Percentiles rank a stretch among this genome's conserved stretches.
phyloP scores from a whole-genome alignment of 345 rosid genomes.

The Linum tenue region DNA sequence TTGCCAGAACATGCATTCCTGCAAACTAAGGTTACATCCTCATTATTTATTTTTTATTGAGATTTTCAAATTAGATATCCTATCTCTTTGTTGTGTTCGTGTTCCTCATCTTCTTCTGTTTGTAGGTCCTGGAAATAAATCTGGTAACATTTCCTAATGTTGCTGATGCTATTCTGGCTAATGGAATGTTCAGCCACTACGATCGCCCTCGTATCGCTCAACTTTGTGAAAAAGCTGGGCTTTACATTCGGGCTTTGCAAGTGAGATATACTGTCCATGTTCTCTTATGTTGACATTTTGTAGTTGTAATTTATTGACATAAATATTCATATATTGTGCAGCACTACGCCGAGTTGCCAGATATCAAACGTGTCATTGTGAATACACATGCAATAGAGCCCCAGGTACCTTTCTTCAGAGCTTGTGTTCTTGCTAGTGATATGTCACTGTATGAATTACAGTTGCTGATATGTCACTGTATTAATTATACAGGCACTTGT shows the following conservation, averaged over 20 bases:
- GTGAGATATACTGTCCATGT: conserved; percentile 19
- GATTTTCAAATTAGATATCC: neutral
- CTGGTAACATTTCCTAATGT: conserved; percentile 96
- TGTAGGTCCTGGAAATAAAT: conserved; percentile 94
- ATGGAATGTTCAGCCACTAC: conserved; percentile 96
- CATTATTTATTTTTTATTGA: no score
- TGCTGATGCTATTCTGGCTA: conserved; percentile 95
- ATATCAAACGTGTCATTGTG: conserved; percentile 97
- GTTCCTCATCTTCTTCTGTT: conserved; percentile 7
- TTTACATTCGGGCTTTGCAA: conserved; percentile 80
- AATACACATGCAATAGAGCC: conserved; percentile 99
- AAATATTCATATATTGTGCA: conserved; percentile 22
- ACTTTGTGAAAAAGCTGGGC: conserved; percentile 99
- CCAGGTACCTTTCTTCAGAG: conserved; percentile 46
- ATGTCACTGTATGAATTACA: neutral
- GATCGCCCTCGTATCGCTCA: conserved; percentile 96
- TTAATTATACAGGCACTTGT: conserved; percentile 64
- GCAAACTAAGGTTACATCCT: conserved; percentile 65
- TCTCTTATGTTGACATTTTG: neutral
- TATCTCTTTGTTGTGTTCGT: neutral
- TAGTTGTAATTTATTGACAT: neutral
- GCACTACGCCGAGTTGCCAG: conserved; percentile 94
- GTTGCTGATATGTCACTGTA: conserved; percentile 15
- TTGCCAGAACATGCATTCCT: conserved; percentile 86
- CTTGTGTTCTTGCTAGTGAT: conserved; percentile 11